Conservation (phyloP, 805 yeast species). For the Metschnikowia anglica region DNA sequence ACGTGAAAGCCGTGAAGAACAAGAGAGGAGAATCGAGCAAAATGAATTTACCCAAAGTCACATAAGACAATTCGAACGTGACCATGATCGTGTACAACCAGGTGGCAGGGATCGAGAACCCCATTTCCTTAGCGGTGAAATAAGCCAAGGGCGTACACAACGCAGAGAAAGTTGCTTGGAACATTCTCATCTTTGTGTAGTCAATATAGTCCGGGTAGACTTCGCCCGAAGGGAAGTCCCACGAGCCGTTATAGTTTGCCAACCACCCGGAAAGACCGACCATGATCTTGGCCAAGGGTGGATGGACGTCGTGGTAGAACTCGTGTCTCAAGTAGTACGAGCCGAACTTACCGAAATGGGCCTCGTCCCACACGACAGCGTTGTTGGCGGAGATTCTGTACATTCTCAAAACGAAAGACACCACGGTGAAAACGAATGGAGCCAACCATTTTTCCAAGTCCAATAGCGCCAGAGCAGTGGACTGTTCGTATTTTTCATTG, state of each 20-base stretch:
- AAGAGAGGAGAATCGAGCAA: slow-evolving; percentile 87
- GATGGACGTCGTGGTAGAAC: slow-evolving; percentile 84
- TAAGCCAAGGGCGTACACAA: slow-evolving; percentile 86
- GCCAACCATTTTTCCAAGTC: slow-evolving; percentile 44
- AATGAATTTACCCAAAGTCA: slow-evolving; percentile 85
- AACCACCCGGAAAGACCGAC: slow-evolving; percentile 75
- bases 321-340: slow-evolving; percentile 76
- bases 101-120: slow-evolving; percentile 65
- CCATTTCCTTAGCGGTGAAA: slow-evolving; percentile 73
- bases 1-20: slow-evolving; percentile 83
- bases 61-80: slow-evolving; percentile 75
- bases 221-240: slow-evolving; percentile 83
- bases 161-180: slow-evolving; percentile 82
- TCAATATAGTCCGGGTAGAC: slow-evolving; percentile 74
- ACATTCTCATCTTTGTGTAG: slow-evolving; percentile 81
- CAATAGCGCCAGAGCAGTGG: slow-evolving; percentile 22
- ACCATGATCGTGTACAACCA: slow-evolving; percentile 84
- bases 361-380: slow-evolving; percentile 85
- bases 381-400: slow-evolving; percentile 67
- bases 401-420: slow-evolving; percentile 73
- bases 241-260: slow-evolving; percentile 84
- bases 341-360: slow-evolving; percentile 86
- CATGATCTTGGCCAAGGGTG: slow-evolving; percentile 81
- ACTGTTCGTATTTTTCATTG: slow-evolving; percentile 18
- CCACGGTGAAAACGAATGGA: slow-evolving; percentile 62